Percentiles rank a stretch among this genome's conserved stretches.
These are phyloP conservation scores for Helichrysum umbraculigerum DNA, from an alignment of 129 eudicot species.

Conservation along the genomic window DNA sequence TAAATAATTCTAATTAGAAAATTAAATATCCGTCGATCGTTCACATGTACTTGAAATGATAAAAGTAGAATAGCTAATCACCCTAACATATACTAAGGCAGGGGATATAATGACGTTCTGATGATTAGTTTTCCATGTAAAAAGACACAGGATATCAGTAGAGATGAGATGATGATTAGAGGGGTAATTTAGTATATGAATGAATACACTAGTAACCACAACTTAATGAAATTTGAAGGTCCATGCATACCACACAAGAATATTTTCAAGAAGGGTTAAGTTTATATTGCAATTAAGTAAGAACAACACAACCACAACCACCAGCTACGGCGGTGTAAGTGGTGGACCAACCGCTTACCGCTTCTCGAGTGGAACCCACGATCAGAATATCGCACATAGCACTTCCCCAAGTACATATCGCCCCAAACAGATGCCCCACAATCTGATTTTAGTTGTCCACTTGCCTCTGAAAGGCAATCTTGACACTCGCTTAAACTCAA, in stretches of 20 bases:
- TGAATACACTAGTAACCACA: constrained; percentile 11
- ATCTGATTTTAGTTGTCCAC: constrained; percentile 47
- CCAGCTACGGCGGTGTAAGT: constrained; percentile 36
- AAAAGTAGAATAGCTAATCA: no score
- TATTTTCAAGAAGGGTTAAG: not conserved
- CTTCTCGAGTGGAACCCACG: constrained; percentile 52
- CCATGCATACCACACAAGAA: constrained; percentile 26
- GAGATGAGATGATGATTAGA: not conserved
- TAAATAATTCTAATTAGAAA: no score
- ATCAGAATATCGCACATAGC: constrained; percentile 69
- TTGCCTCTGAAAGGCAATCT: constrained; percentile 74
- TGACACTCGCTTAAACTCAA: constrained; percentile 75
- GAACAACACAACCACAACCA: constrained; percentile 37
- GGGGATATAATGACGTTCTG: not conserved
- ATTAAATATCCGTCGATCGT: no score
- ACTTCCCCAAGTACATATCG: constrained; percentile 76
- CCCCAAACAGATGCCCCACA: constrained; percentile 66
- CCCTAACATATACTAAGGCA: no score
- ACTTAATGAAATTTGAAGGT: not conserved
- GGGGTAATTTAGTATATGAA: constrained; percentile 18
- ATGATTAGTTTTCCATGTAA: not conserved
- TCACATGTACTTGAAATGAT: no score
- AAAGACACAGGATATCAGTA: not conserved
- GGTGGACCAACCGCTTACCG: constrained; percentile 63
- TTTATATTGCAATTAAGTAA: constrained; percentile 19